Base-by-base conservation (phyloP, 805 yeast species). In the Saccharomycopsis sp. region DNA sequence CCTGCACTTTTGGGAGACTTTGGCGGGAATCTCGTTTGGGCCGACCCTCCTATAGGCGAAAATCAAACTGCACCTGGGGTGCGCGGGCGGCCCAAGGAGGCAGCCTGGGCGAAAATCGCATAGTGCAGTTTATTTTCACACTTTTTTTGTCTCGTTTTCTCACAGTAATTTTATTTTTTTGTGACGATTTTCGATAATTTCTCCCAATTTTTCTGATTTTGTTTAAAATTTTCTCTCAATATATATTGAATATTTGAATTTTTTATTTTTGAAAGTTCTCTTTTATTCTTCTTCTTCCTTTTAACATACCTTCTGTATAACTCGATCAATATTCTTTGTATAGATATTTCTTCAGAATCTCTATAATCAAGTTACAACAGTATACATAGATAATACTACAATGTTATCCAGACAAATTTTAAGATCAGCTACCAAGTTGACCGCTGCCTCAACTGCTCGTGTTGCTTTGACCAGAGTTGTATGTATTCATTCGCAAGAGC, bases 351-450 rank as follows among this genome's bases (percentile, higher is more conserved):
- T 37, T 37, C 44, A 12, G n/a, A 44, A 44, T 44, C 48, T 44
- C 16, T 44, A 44, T 44, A 44, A 44, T 44, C 48, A 44, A 44
- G 18, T 44, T 18, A 44, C 18, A n/a, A n/a, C n/a, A 44, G 21
- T 24, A 51, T 16, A 51, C 5, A 8, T 48, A 48, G 29, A 55
- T 55, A 52, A 52, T 41, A 54, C 54, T 63, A 76, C 67, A 72
- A 87, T 87, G 94, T 86, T 87, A 80, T 85, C 91, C 73, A 90
- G 94, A 82, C 83, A 91, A 75, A 82, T 84, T 77, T 79, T 86
- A 75, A 88, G 91, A 80, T 82, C 89, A 73, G 90, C 90, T 74
- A 81, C 89, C 73, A 87, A 89, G 79, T 80, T 89, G 71, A 86
- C 85, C 71, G 78, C 80, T 67, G 78, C 78, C 67, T 77, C 77